Base-by-base conservation (phyloP, 1,284 basidiomycete species). In the Vanrija sp. region DNA sequence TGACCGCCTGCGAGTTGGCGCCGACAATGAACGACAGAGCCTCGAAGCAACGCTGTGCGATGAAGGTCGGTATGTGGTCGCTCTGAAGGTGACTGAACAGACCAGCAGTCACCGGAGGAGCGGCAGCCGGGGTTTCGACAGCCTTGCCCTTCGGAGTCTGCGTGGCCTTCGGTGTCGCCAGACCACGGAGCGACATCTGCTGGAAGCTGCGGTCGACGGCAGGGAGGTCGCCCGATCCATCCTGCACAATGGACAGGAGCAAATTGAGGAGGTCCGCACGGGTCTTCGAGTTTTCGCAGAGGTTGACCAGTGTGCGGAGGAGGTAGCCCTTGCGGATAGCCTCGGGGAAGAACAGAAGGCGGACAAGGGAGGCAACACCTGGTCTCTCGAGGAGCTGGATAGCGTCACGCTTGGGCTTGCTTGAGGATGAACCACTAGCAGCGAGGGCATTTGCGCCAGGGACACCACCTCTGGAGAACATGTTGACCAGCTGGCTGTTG, bases 291-390 rank as follows among this genome's bases (percentile, higher is more conserved):
- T 99, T 98, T 77, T 98, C 93, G 74, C 93, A 98, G 5, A 99
- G 80, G 71, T 98, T 95, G 60, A 90, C 86, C 24, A 99, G 84
- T 2, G 98, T 88, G 71, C 89, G 88, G 76, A 92, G 89, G 19
- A 99, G 81, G 20, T 88, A 78, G 38, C 84, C 87, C 77, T 92
- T 90, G 75, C 85, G 86, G 57, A 91, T 79, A 39, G 93, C 86
- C 64, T 97, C 89, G 6, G 95, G 96, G 82, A 94, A 97, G 82
- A 98, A 98, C 19, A 99, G 83, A 8, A 98, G 82, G 31, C 95
- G 86, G 31, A 98, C 85, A 7, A 98, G 84, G 20, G 89, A 86
- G 1, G 94, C 89, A 45, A 98, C 84, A 6, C 93, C 91, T 18
- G 84, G 77, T 69, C 91, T 95, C 73, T 99, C 96, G 36, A 99